A percentile compares a stretch with the other conserved stretches of the same genome.
Evolutionary conservation across 345 rosid genomes (phyloP).

Genomic region (Streptanthus diversifolius): DNA sequence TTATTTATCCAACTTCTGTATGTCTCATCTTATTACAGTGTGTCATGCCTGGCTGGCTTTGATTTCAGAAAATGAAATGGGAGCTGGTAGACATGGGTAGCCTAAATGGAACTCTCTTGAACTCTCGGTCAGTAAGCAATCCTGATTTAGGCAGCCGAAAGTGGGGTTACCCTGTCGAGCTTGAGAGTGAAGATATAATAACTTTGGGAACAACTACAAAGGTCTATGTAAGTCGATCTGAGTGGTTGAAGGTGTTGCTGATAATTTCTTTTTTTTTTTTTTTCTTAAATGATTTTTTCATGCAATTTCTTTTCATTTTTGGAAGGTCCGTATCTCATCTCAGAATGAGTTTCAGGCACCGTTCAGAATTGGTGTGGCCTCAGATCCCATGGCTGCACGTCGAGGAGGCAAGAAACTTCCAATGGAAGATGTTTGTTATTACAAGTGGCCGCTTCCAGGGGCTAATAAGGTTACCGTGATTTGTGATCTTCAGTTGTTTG

Average conservation of each 20-base stretch:
- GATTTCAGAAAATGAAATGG: conserved; percentile 83
- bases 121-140: conserved; percentile 61
- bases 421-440: conserved; percentile 94
- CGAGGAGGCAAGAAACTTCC: conserved; percentile 91
- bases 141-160: conserved; percentile 66
- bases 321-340: conserved; percentile 67
- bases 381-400: conserved; percentile 94
- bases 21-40: conserved; percentile 9
- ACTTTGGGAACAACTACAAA: conserved; percentile 83
- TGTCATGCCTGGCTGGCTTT: conserved; percentile 10
- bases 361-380: conserved; percentile 77
- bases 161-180: conserved; percentile 76
- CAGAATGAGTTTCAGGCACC: conserved; percentile 53
- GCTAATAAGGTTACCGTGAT: conserved; percentile 56
- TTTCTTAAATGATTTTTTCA: background rate
- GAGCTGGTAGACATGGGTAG: conserved; percentile 97
- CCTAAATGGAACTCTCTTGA: conserved; percentile 91
- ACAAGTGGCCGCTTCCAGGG: conserved; percentile 93
- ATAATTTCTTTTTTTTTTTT: background rate
- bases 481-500: conserved; percentile 20
- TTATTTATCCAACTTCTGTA: conserved; percentile 19
- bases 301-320: conserved; percentile 28
- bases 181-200: conserved; percentile 73
- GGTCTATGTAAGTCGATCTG: conserved; percentile 54
- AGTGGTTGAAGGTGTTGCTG: conserved; percentile 9